Evolutionary conservation across 257 asterid genomes (phyloP).

Genomic region (Scutellaria baicalensis): DNA sequence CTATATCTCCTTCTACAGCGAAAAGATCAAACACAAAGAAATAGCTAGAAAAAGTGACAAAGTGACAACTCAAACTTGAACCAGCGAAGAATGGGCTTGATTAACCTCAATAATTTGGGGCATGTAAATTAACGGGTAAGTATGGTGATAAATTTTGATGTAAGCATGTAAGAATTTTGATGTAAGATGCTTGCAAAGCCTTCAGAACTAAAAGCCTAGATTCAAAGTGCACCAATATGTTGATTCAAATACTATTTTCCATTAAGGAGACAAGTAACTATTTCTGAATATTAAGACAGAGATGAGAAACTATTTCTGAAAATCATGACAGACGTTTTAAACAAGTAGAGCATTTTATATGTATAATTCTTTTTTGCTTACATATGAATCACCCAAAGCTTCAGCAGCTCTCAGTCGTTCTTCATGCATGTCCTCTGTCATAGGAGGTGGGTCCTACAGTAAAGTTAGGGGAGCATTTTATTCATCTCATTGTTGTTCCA

Average conservation of each 20-base stretch:
- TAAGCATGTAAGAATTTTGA: too few species aligned
- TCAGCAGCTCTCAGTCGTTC: constrained; percentile 83
- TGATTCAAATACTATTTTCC: neutral
- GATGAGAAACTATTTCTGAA: neutral
- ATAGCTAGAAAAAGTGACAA: constrained; percentile 1
- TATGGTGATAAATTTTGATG: too few species aligned
- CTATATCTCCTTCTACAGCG: neutral
- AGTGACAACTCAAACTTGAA: constrained; percentile 11
- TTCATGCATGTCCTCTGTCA: constrained; percentile 98
- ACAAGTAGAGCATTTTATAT: constrained; percentile 1
- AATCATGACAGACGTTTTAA: neutral
- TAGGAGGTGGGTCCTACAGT: constrained; percentile 79
- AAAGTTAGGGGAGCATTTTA: neutral
- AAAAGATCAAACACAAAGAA: neutral
- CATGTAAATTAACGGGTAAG: neutral
- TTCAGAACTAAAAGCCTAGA: neutral
- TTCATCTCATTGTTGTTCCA: neutral
- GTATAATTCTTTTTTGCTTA: constrained; percentile 28
- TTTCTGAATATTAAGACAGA: neutral
- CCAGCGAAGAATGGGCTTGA: neutral
- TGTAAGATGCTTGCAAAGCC: neutral
- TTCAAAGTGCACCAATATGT: neutral
- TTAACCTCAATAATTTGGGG: constrained; percentile 1
- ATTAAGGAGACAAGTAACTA: neutral
- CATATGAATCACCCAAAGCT: constrained; percentile 68